These are phyloP conservation scores for Candida qinlingensis DNA, from an alignment of 805 yeast genomes.

Conservation along the genomic window DNA sequence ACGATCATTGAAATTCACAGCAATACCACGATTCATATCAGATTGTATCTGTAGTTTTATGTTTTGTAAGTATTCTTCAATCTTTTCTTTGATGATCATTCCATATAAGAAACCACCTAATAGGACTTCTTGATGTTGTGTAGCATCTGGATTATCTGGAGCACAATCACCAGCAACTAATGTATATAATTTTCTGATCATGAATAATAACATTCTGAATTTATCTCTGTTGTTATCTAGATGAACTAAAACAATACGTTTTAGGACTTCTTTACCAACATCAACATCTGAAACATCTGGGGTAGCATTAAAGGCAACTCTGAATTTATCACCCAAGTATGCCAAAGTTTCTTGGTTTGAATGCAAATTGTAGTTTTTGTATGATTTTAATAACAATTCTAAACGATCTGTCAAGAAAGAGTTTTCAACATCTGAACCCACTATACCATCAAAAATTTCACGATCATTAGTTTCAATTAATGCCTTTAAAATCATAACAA, in stretches of 20 bases:
- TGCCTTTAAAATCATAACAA: constrained; percentile 86
- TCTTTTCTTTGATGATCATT: constrained; percentile 93
- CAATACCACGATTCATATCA: constrained; percentile 73
- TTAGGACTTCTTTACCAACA: constrained; percentile 81
- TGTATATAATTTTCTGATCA: constrained; percentile 92
- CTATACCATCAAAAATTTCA: constrained; percentile 93
- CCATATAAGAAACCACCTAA: constrained; percentile 96
- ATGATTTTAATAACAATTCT: constrained; percentile 84
- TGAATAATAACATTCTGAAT: constrained; percentile 80
- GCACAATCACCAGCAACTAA: constrained; percentile 95
- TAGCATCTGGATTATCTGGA: constrained; percentile 98
- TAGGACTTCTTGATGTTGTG: constrained; percentile 95
- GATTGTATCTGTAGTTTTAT: constrained; percentile 70
- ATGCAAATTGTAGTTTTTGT: constrained; percentile 72
- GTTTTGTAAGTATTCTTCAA: constrained; percentile 82
- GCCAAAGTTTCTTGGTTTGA: constrained; percentile 88
- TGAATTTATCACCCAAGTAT: constrained; percentile 91
- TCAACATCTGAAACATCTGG: constrained; percentile 85
- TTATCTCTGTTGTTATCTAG: constrained; percentile 70
- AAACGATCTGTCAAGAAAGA: constrained; percentile 97
- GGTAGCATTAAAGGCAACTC: constrained; percentile 86
- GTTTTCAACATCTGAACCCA: constrained; percentile 80
- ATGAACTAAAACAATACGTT: constrained; percentile 86
- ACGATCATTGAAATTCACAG: constrained; percentile 78
- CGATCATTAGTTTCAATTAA: constrained; percentile 86